Evolutionary conservation across 768 basidiomycete genomes (phyloP).

Genomic region (Rickenella mellea): DNA sequence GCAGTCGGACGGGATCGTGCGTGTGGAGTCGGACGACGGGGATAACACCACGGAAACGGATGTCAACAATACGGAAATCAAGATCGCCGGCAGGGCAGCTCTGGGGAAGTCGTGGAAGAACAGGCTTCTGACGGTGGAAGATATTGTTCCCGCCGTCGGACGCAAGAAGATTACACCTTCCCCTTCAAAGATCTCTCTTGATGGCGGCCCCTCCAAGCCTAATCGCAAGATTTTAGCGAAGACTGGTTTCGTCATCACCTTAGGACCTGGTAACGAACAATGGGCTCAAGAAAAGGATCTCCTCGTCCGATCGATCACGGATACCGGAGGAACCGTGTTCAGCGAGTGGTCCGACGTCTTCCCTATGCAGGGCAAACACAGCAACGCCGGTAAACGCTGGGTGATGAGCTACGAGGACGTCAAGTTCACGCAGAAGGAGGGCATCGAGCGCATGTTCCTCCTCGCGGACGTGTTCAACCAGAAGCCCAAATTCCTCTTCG

Average conservation of each 20-base stretch:
- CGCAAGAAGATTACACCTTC: slow-evolving; percentile 34
- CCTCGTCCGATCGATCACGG: slow-evolving; percentile 33
- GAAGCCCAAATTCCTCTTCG: slow-evolving; percentile 74
- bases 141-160: slow-evolving; percentile 32
- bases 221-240: slow-evolving; percentile 24
- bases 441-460: slow-evolving; percentile 50
- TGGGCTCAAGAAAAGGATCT: slow-evolving; percentile 31
- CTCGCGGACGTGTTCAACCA: slow-evolving; percentile 55
- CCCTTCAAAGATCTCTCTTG: slow-evolving; percentile 37
- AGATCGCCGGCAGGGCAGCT: slow-evolving; percentile 43
- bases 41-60: slow-evolving; percentile 20
- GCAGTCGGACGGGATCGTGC: slow-evolving; percentile 18
- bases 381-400: slow-evolving; percentile 41
- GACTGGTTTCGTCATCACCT: slow-evolving; percentile 53
- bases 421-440: slow-evolving; percentile 30
- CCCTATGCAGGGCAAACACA: slow-evolving; percentile 42
- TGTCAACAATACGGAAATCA: slow-evolving; percentile 29
- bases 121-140: slow-evolving; percentile 32
- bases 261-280: slow-evolving; percentile 27
- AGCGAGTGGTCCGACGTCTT: slow-evolving; percentile 56
- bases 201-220: slow-evolving; percentile 24
- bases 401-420: slow-evolving; percentile 38
- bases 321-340: slow-evolving; percentile 45
- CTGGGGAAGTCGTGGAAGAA: slow-evolving; percentile 43
- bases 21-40: slow-evolving; percentile 25